phyloP scores from a whole-genome alignment of 1,139 yeast genomes.

The Debaryomyces singareniensis region DNA sequence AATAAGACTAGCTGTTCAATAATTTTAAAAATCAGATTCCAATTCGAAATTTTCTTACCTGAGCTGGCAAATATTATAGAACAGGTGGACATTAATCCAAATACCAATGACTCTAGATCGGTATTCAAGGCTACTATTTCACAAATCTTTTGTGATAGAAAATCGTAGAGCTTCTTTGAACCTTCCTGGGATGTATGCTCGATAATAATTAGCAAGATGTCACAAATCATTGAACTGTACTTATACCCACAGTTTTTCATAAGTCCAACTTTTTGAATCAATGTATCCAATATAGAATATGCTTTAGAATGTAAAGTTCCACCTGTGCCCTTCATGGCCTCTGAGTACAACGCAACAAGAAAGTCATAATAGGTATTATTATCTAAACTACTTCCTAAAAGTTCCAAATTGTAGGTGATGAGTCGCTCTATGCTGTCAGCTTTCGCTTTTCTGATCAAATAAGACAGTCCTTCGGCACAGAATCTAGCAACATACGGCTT shows the following conservation, averaged over 20 bases:
- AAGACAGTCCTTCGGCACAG: slow-evolving; percentile 87
- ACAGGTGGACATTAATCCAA: no score
- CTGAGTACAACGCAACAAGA: slow-evolving; percentile 58
- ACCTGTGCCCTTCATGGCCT: slow-evolving; percentile 67
- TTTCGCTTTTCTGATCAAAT: slow-evolving; percentile 65
- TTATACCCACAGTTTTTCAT: slow-evolving; percentile 9
- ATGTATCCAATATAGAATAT: slow-evolving; percentile 9
- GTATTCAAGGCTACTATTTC: no score
- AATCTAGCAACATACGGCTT: slow-evolving; percentile 69
- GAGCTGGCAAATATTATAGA: no score
- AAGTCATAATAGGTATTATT: slow-evolving; percentile 48
- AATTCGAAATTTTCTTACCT: slow-evolving; percentile 51
- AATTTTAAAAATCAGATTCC: slow-evolving; percentile 21
- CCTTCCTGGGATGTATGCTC: slow-evolving; percentile 56
- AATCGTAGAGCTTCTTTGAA: slow-evolving; percentile 39
- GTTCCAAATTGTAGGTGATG: slow-evolving; percentile 46
- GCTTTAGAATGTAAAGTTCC: slow-evolving; percentile 74
- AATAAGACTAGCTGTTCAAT: not conserved
- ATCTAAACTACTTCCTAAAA: slow-evolving; percentile 27
- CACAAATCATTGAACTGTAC: slow-evolving; percentile 45
- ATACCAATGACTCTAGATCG: no score
- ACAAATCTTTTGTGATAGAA: slow-evolving; percentile 24
- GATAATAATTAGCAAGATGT: slow-evolving; percentile 53
- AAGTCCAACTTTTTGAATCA: slow-evolving; percentile 21
- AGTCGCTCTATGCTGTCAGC: slow-evolving; percentile 41